Base-by-base conservation (phyloP, 148 eudicot species). In the Nepenthes gracilis region DNA sequence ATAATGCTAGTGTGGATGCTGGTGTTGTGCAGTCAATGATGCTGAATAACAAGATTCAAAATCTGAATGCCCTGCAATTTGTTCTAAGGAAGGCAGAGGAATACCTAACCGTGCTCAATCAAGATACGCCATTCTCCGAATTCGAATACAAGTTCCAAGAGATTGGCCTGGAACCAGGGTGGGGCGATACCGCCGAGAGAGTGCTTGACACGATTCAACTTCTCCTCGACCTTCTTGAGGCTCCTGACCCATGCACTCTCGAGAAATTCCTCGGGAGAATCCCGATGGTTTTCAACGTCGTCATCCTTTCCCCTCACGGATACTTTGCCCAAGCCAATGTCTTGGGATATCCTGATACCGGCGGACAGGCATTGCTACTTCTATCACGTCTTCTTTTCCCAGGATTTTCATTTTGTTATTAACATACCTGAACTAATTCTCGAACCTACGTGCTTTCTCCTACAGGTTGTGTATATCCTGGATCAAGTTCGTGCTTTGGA, bases 401-500 rank as follows among this genome's bases (percentile, higher is more conserved):
- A 13, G 35, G 54, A 6, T 38, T 9, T 59, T 49, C 53, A 40
- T 40, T 8, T 3, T 0, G 45, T 40, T 40, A 0, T 40, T 40
- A 4, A 4, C 8, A 8, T 40, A 8, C 8, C 1, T 40, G 45
- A 8, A 40, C 45, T 40, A 40, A 40, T 8, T 40, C 23, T 23
- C 23, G 23, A 23, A 23, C 0, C 23, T 40, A 8, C 45, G 4
- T 0, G 4, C 45, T 36, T 5, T 5, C 2, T 36, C 1, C 23
- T 40, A 35, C 15, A 49, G 53, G 58, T 11, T 34, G 79, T 79
- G 62, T 79, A 79, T 33, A 79, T 79, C 38, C 74, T 79, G 23
- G 83, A 79, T 70, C 83, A 79, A 75, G 83, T 79, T 55, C 79
- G 77, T 3, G 83, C 83, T 7, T 48, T 79, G 64, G 83, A 79